Base-by-base conservation (phyloP, 176 grass and related monocot genomes). In the Aegilops sharonensis region DNA sequence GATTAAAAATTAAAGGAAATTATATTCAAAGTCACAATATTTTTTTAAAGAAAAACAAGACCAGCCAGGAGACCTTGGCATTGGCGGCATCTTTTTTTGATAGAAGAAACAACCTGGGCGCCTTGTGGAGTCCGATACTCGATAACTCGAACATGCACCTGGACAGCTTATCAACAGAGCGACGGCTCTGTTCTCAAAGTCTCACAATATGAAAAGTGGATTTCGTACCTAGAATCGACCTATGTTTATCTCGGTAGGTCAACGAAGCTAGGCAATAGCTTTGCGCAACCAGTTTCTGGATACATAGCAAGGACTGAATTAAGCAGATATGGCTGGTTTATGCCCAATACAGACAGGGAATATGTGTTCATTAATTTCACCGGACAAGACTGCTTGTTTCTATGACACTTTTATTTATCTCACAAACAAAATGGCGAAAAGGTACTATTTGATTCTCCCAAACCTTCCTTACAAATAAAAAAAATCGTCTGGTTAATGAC, bases 161-260 rank as follows among this genome's bases (percentile, higher is more conserved):
- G 2, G 5, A 56, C 4, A 52, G 50, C 18, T 20, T 57, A 21
- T 20, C 18, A 21, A 21, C 56, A 59, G 56, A 59, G 56, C 0
- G 56, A 8, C 2, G 7, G 56, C 56, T 21, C 56, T 59, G 56
- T 21, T 9, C 56, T 52, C 17, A 23, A 18, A 64, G 39, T n/a
- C 11, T 63, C 17, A 14, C 61, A 31, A 39, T 34, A 77, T 20
- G 56, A 52, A 52, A 47, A 24, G 62, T 21, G 11, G 3, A 14
- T 37, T 68, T 21, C 36, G 11, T 37, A 65, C 54, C 54, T 72
- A 64, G 32, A 83, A 78, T 63, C 17, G 13, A 18, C 7, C 66
- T 75, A 20, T 9, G 24, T 64, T 37, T 17, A 90, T 86, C 30
- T 82, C 23, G 64, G 43, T 50, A 82, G 11, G 18, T 52, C 40